Evolutionary conservation across 345 rosid genomes (phyloP), one percentile per base, ranked within the genome.

Genomic region (Gynandropsis gynandra): DNA sequence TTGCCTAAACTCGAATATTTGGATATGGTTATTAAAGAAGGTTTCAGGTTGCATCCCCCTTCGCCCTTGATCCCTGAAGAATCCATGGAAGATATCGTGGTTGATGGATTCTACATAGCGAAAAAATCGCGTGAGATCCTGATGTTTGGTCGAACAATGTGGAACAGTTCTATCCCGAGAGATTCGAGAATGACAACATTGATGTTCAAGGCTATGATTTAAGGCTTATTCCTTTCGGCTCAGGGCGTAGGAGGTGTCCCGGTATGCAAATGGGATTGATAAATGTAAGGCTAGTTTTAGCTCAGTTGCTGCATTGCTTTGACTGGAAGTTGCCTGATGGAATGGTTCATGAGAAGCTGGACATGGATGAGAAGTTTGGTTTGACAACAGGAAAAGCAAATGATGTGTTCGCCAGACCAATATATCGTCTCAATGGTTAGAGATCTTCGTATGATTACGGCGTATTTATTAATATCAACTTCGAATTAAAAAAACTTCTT

Each of bases 91-190:
- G 59, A 56, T 13, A 10, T 44, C 5, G 21, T 31, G 1, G 36
- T 67, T 0, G 33, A 61, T 32, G 67, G 67, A 9, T 67, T 53
- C 36, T 13, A 37, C 19, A 55, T 67, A 43, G 50, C 58, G 4
- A 48, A 50, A 6, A 55, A 61, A 13, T 51, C 72, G 8, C n/a
- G 62, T 37, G 57, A 24, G 58, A 67, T 49, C 31, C 34, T 8
- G 56, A 50, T 6, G 59, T 59, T 0, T 61, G 67, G 72, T 42
- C 47, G 1, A 27, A 60, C 5, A 50, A 45, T 4, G 35, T 19
- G 5, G 43, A 27, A 6, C 37, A 61, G 10, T 67, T 58, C 11
- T 9, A 17, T 0, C 62, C 54, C 1, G 45, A 47, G 21, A 58
- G 63, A 6, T 27, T 48, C 12, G 29, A 6, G 7, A 31, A 17